Evolutionary conservation across 805 yeast species (phyloP).

Genomic region (Yamadazyma tumulicola): DNA sequence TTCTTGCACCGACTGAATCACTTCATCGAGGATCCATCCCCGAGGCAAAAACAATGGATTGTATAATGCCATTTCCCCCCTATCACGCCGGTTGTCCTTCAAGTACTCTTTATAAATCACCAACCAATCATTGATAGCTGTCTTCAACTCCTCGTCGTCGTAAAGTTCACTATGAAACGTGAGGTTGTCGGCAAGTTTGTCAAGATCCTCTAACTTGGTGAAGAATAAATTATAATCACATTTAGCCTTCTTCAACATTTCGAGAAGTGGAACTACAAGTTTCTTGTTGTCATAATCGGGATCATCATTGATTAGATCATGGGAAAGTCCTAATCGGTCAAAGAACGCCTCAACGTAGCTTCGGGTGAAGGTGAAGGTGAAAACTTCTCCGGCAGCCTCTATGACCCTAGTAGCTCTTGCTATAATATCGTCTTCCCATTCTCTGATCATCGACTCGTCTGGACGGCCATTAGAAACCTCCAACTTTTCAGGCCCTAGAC

Average conservation of each 20-base stretch:
- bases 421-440: slow-evolving; percentile 48
- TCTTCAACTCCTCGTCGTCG: slow-evolving; percentile 35
- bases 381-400: slow-evolving; percentile 60
- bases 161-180: slow-evolving; percentile 9
- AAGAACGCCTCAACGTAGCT: slow-evolving; percentile 57
- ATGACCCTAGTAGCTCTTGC: slow-evolving; percentile 64
- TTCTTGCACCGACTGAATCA: slow-evolving; percentile 56
- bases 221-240: slow-evolving; percentile 83
- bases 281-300: slow-evolving; percentile 39
- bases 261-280: slow-evolving; percentile 58
- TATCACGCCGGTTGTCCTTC: slow-evolving; percentile 21
- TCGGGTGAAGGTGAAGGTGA: slow-evolving; percentile 56
- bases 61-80: slow-evolving; percentile 28
- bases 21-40: slow-evolving; percentile 84
- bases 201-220: slow-evolving; percentile 47
- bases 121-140: slow-evolving; percentile 51
- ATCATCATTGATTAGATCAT: slow-evolving; percentile 30
- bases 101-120: slow-evolving; percentile 44
- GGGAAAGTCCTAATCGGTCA: slow-evolving; percentile 63
- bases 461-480: slow-evolving; percentile 42
- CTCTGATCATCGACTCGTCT: too few species aligned
- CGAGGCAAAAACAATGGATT: slow-evolving; percentile 85
- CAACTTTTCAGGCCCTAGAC: slow-evolving; percentile 52
- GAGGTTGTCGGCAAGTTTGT: slow-evolving; percentile 1
- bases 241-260: slow-evolving; percentile 55